These are phyloP conservation scores for Salvia splendens DNA, from an alignment of 257 asterid species.

Conservation along the genomic window DNA sequence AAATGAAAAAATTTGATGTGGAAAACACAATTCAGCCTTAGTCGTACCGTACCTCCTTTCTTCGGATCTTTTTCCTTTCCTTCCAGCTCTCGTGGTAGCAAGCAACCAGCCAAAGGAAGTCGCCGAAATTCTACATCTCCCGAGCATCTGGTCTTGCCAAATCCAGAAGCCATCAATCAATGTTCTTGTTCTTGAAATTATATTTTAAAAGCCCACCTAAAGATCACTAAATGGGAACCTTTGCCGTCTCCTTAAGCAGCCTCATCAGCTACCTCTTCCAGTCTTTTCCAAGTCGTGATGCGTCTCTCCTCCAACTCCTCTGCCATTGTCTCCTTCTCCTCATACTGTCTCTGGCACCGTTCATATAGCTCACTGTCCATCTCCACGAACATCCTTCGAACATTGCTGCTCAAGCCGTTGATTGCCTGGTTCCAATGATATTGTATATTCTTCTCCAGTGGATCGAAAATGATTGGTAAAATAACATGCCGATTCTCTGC, in stretches of 20 bases:
- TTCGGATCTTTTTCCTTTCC: slow-evolving; percentile 20
- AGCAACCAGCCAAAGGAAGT: slow-evolving; percentile 15
- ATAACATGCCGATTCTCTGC: slow-evolving; percentile 74
- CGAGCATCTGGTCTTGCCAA: slow-evolving; percentile 29
- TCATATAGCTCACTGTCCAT: slow-evolving; percentile 83
- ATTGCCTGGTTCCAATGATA: slow-evolving; percentile 93
- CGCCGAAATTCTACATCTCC: slow-evolving; percentile 22
- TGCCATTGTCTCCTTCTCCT: slow-evolving; percentile 59
- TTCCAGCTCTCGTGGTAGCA: slow-evolving; percentile 20
- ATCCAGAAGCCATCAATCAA: slow-evolving; percentile 23
- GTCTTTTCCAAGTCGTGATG: slow-evolving; percentile 62
- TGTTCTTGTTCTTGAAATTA: slow-evolving; percentile 24
- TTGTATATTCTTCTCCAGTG: slow-evolving; percentile 67
- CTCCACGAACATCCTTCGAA: slow-evolving; percentile 81
- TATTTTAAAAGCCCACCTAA: slow-evolving; percentile 9
- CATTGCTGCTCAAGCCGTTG: slow-evolving; percentile 79
- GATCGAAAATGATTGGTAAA: slow-evolving; percentile 76
- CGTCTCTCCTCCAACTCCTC: slow-evolving; percentile 58
- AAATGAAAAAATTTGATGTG: slow-evolving; percentile 13
- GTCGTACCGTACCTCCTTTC: slow-evolving; percentile 37
- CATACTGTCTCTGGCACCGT: slow-evolving; percentile 61
- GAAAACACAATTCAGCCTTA: no score
- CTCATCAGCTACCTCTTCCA: slow-evolving; percentile 66
- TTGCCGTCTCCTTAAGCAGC: slow-evolving; percentile 24
- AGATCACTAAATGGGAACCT: slow-evolving; percentile 21